Percentiles rank a stretch among this genome's conserved stretches.
Evolutionary conservation across 306 rosid genomes (phyloP).

Genomic region (Malus sieversii): DNA sequence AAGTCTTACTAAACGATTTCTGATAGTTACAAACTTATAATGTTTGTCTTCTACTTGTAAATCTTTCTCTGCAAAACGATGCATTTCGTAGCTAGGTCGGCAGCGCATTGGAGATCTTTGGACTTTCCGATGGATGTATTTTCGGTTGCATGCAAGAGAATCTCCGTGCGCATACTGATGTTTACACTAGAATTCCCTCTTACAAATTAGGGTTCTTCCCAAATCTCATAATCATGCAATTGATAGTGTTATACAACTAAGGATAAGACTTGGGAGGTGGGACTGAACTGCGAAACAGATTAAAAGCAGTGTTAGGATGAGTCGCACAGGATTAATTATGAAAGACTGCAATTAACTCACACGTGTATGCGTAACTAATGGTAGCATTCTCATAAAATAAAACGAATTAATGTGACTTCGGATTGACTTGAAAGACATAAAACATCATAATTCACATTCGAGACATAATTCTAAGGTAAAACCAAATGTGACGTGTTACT

Average conservation of each 20-base stretch:
- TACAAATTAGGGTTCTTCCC: not conserved
- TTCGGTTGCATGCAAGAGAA: not conserved
- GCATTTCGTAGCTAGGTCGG: too few relatives aligned
- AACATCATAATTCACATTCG: conserved; percentile 28
- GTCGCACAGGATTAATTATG: not conserved
- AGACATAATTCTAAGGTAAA: not conserved
- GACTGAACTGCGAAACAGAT: too few relatives aligned
- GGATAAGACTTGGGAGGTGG: not conserved
- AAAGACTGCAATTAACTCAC: too few relatives aligned
- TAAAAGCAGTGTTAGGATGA: too few relatives aligned
- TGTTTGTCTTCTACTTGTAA: not conserved
- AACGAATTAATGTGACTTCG: not conserved
- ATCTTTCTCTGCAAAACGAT: not conserved
- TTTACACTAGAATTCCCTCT: not conserved
- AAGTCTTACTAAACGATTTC: not conserved
- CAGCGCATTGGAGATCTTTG: not conserved
- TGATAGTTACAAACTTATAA: not conserved
- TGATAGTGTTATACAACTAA: not conserved
- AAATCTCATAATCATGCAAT: not conserved
- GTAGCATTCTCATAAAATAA: not conserved
- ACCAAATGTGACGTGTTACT: not conserved
- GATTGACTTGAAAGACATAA: conserved; percentile 23
- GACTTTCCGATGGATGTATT: too few relatives aligned
- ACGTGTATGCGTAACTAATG: too few relatives aligned
- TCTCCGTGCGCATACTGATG: not conserved